Evolutionary conservation across 2,329 filamentous ascomycete genomes (phyloP).

Genomic region (Talaromyces sp.): DNA sequence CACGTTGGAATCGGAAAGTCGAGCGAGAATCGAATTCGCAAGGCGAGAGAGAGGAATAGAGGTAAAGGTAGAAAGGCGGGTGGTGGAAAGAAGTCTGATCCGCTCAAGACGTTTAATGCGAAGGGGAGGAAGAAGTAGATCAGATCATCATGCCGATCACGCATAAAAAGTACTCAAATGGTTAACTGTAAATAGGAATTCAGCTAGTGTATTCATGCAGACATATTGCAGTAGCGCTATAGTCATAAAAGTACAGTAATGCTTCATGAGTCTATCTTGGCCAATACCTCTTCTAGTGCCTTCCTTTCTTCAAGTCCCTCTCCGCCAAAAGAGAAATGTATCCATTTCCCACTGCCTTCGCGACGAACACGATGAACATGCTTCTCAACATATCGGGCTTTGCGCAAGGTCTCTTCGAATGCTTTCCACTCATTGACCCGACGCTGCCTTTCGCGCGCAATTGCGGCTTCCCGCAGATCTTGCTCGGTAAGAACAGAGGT

Average conservation of each 20-base stretch:
- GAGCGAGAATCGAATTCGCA: constrained; percentile 51
- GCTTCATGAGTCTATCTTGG: not conserved
- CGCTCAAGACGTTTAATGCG: constrained; percentile 82
- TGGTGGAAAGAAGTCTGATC: constrained; percentile 64
- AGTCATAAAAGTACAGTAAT: not conserved
- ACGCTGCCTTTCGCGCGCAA: constrained; percentile 26
- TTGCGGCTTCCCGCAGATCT: constrained; percentile 23
- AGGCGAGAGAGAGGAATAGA: constrained; percentile 44
- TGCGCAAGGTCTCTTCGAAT: constrained; percentile 28
- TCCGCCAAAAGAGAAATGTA: constrained; percentile 33
- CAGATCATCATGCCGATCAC: not conserved
- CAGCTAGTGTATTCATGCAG: not conserved
- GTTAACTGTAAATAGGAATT: constrained; percentile 1
- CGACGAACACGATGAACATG: constrained; percentile 31
- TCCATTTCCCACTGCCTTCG: constrained; percentile 38
- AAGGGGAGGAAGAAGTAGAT: constrained; percentile 37
- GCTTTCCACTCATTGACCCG: constrained; percentile 31
- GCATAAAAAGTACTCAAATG: not conserved
- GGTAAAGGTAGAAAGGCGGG: constrained; percentile 42
- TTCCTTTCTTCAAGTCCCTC: constrained; percentile 7
- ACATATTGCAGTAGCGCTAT: not conserved
- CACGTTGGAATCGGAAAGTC: constrained; percentile 65
- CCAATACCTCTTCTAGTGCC: not conserved
- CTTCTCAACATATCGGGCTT: constrained; percentile 31
- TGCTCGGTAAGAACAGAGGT: constrained; percentile 16